A percentile compares a stretch with the other conserved stretches of the same genome.
phyloP scores from a whole-genome alignment of 495 filamentous ascomycete genomes.

The Rhypophila decipiens region DNA sequence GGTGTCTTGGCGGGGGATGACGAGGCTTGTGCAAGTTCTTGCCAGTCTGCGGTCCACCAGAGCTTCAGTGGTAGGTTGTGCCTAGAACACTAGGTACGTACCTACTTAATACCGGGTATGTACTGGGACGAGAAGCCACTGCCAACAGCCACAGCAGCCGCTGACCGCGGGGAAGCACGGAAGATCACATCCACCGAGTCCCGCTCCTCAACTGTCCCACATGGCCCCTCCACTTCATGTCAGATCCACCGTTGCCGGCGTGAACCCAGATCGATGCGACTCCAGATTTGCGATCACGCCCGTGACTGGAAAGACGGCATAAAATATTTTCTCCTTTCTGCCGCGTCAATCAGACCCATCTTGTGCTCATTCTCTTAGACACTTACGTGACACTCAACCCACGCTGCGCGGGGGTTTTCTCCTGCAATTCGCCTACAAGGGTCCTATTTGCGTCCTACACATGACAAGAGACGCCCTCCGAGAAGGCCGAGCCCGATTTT shows the following conservation, averaged over 20 bases:
- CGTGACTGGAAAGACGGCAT: not conserved
- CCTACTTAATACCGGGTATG: not conserved
- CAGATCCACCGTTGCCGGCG: not conserved
- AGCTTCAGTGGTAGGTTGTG: not conserved
- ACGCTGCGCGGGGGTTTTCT: not conserved
- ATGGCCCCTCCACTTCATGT: not conserved
- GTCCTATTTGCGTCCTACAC: not conserved
- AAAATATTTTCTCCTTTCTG: not conserved
- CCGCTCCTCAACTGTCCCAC: not conserved
- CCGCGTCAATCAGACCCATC: not conserved
- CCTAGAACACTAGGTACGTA: not conserved
- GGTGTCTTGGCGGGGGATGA: conserved; percentile 6
- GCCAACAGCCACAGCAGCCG: too few species aligned
- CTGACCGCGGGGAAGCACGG: not conserved
- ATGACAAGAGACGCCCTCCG: not conserved
- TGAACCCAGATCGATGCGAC: not conserved
- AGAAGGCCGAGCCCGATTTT: not conserved
- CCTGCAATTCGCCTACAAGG: not conserved
- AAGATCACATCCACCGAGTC: not conserved
- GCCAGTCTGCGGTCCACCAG: not conserved
- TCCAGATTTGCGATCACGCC: not conserved
- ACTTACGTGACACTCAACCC: conserved; percentile 2
- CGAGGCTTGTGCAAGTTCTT: conserved; percentile 10
- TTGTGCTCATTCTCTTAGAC: not conserved
- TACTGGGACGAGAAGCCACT: not conserved